Conservation (phyloP, 1,284 basidiomycete genomes). For the Heliocybe sulcata region DNA sequence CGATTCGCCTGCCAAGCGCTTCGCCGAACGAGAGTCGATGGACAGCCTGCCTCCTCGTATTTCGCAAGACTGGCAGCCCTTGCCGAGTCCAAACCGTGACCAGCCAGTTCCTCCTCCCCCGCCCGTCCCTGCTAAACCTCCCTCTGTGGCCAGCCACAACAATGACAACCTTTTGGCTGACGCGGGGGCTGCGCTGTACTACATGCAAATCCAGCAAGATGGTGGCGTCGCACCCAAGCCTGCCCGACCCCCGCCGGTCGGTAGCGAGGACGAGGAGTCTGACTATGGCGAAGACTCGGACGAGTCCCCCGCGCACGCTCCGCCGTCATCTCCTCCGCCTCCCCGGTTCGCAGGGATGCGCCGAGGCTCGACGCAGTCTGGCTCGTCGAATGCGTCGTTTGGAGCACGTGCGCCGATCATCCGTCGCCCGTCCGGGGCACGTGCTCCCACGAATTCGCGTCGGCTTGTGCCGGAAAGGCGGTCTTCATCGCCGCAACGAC, state of each 20-base stretch:
- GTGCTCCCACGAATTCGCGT: constrained; percentile 48
- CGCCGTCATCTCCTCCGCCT: constrained; percentile 17
- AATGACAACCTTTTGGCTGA: constrained; percentile 43
- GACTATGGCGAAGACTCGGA: neutral
- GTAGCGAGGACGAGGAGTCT: constrained; percentile 1
- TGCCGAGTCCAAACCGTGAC: neutral
- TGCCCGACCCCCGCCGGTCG: neutral
- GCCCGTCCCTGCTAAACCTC: constrained; percentile 8
- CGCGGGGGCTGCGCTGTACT: constrained; percentile 53
- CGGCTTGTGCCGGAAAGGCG: constrained; percentile 11
- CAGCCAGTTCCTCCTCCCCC: neutral
- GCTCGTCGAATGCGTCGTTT: constrained; percentile 10
- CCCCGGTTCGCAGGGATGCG: neutral
- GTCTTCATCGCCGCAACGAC: constrained; percentile 3
- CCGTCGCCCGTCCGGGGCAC: constrained; percentile 69
- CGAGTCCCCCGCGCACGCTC: neutral
- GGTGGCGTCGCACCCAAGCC: constrained; percentile 19
- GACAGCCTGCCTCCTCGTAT: neutral
- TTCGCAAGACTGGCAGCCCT: neutral
- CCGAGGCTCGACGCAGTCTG: constrained; percentile 8
- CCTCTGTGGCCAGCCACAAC: constrained; percentile 13
- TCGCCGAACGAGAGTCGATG: neutral
- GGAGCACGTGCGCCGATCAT: constrained; percentile 13
- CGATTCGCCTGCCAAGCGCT: constrained; percentile 2
- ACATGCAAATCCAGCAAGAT: constrained; percentile 47